These are phyloP conservation scores for Xylariaceae sp. DNA, from an alignment of 2,329 filamentous ascomycete species.

Conservation along the genomic window DNA sequence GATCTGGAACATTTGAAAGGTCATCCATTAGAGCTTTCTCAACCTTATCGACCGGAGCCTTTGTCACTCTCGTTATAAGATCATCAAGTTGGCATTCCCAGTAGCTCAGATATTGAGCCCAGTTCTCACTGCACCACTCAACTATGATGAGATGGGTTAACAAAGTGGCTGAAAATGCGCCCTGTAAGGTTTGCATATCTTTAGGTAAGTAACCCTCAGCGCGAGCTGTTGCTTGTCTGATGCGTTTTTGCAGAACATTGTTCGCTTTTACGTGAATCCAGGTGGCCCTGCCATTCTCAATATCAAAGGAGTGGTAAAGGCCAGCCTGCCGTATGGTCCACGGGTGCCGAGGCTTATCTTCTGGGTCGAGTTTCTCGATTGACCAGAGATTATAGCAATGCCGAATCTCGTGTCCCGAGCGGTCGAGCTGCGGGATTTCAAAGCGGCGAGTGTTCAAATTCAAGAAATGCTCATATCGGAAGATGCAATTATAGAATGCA, in stretches of 20 bases:
- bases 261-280: conserved; percentile 13
- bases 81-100: conserved; percentile 1
- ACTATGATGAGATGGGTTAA: conserved; percentile 5
- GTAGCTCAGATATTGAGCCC: conserved; percentile 5
- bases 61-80: background rate
- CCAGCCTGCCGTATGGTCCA: conserved; percentile 11
- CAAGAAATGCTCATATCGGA: conserved; percentile 2
- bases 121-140: conserved; percentile 10
- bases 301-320: conserved; percentile 9
- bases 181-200: background rate
- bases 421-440: conserved; percentile 4
- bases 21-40: background rate
- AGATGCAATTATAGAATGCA: conserved; percentile 1
- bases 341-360: background rate
- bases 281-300: conserved; percentile 1
- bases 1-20: background rate
- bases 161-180: background rate
- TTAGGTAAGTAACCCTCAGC: background rate
- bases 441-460: background rate
- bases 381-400: conserved; percentile 13
- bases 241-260: background rate
- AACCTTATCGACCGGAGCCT: conserved; percentile 2
- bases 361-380: conserved; percentile 2
- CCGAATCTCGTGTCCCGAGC: conserved; percentile 5
- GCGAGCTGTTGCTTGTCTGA: conserved; percentile 2